Percentiles rank a stretch among this genome's conserved stretches.
phyloP scores from a whole-genome alignment of 345 rosid genomes.

The Salix brachista region DNA sequence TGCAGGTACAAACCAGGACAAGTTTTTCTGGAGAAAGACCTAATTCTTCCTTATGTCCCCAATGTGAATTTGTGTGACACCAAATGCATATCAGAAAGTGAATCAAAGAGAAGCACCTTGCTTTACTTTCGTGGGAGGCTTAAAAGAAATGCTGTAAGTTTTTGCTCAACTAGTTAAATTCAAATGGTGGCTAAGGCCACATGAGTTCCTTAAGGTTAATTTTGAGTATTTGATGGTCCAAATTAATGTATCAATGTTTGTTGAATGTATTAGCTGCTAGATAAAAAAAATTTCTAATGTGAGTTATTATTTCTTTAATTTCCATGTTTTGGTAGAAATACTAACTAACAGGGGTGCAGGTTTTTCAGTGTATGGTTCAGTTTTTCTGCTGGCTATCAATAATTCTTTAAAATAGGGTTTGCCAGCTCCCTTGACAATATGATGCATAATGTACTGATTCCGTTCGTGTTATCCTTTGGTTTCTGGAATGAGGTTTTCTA shows the following conservation, averaged over 20 bases:
- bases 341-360: no score
- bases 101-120: constrained; percentile 54
- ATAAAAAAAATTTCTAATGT: no score
- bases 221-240: no score
- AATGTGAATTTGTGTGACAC: constrained; percentile 77
- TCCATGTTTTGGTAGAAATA: no score
- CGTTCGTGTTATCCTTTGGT: not conserved
- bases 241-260: no score
- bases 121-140: constrained; percentile 89
- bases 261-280: no score
- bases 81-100: constrained; percentile 61
- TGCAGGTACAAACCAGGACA: constrained; percentile 97
- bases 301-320: no score
- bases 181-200: no score
- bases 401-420: not conserved
- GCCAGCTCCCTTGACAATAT: not conserved
- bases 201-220: no score
- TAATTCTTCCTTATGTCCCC: constrained; percentile 90
- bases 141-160: constrained; percentile 90
- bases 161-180: not conserved
- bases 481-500: not conserved
- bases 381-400: no score
- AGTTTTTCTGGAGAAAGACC: constrained; percentile 75
- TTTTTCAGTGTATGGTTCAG: no score
- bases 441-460: not conserved